Conservation (phyloP, 176 grass and related monocot species). For the Pontederia paniculata region DNA sequence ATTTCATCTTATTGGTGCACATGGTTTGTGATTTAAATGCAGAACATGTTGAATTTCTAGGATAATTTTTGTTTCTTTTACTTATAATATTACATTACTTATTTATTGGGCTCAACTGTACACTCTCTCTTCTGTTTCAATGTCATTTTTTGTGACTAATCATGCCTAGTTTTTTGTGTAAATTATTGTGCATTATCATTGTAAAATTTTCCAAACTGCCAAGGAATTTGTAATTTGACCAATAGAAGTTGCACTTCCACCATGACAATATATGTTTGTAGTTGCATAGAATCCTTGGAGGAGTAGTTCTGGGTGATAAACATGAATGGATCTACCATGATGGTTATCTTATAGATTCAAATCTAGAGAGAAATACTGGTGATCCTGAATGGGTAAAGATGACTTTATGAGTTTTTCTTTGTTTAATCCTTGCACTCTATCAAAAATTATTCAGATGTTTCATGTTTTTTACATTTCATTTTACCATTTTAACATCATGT, state of each 20-base stretch:
- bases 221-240: neutral
- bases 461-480: neutral
- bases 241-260: neutral
- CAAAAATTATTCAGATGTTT: too few species aligned
- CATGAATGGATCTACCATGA: constrained; percentile 56
- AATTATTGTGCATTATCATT: too few species aligned
- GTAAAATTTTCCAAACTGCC: too few species aligned
- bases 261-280: neutral
- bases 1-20: too few species aligned
- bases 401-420: constrained; percentile 12
- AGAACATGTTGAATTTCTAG: too few species aligned
- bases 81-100: too few species aligned
- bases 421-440: neutral
- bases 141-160: too few species aligned
- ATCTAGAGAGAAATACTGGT: constrained; percentile 24
- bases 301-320: constrained; percentile 41
- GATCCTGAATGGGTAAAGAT: constrained; percentile 18
- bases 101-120: too few species aligned
- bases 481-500: neutral
- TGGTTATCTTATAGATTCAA: constrained; percentile 24
- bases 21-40: too few species aligned
- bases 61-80: too few species aligned
- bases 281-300: constrained; percentile 59
- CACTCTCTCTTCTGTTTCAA: too few species aligned
- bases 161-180: too few species aligned